Evolutionary conservation across 345 rosid genomes (phyloP).

Genomic region (Bruguiera parviflora): DNA sequence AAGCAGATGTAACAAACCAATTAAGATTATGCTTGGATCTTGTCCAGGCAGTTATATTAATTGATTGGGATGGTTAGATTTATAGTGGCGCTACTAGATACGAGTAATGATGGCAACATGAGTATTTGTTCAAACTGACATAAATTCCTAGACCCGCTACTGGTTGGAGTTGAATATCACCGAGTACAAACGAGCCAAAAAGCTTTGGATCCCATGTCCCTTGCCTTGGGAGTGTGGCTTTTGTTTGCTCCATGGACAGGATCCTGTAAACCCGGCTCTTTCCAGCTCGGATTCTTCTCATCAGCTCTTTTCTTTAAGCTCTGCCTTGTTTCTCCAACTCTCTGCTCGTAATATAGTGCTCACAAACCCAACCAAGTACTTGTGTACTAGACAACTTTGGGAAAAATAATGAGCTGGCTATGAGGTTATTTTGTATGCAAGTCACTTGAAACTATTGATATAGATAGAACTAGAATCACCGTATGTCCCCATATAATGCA

Average conservation of each 20-base stretch:
- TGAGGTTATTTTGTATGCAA: background rate
- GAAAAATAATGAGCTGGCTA: constrained; percentile 24
- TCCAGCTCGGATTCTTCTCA: constrained; percentile 44
- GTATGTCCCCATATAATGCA: background rate
- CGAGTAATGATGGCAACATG: too few relatives aligned
- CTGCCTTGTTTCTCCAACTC: constrained; percentile 6
- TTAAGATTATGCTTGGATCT: constrained; percentile 23
- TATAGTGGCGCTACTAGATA: too few relatives aligned
- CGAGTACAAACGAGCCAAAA: constrained; percentile 1
- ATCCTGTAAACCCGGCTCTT: constrained; percentile 74
- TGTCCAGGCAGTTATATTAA: too few relatives aligned
- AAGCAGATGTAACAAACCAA: constrained; percentile 24
- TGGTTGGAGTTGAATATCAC: constrained; percentile 19
- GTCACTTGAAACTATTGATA: constrained; percentile 10
- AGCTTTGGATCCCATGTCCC: constrained; percentile 45
- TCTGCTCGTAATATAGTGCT: constrained; percentile 3
- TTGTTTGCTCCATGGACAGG: constrained; percentile 45
- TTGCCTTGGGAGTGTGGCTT: constrained; percentile 17
- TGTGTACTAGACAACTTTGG: constrained; percentile 3
- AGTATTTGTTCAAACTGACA: too few relatives aligned
- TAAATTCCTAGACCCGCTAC: too few relatives aligned
- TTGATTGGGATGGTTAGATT: too few relatives aligned
- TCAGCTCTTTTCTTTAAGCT: constrained; percentile 20
- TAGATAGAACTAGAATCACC: background rate
- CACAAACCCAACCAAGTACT: constrained; percentile 24